Evolutionary conservation across 1,284 basidiomycete species (phyloP).

Genomic region (Jaminaea rosea): DNA sequence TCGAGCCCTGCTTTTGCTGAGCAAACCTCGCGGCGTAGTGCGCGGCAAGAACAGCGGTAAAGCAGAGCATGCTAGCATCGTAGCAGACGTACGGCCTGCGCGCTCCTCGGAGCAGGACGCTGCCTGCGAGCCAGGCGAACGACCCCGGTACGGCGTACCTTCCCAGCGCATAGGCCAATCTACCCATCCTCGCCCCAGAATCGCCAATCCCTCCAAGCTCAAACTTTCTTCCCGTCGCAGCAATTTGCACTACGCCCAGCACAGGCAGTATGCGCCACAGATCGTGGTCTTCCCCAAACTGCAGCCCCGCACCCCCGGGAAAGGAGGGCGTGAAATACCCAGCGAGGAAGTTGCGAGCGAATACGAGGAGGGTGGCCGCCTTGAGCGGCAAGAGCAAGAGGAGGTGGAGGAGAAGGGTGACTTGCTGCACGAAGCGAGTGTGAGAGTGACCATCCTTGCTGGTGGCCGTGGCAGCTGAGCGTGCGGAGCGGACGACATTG

Average conservation of each 20-base stretch:
- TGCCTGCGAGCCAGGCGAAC: slow-evolving; percentile 4
- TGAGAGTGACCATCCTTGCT: slow-evolving; percentile 10
- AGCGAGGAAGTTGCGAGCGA: slow-evolving; percentile 63
- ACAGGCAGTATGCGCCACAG: slow-evolving; percentile 61
- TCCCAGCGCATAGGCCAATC: slow-evolving; percentile 5
- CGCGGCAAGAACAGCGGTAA: slow-evolving; percentile 17
- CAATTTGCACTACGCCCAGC: slow-evolving; percentile 52
- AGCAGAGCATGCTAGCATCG: slow-evolving; percentile 18
- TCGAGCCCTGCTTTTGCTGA: not conserved
- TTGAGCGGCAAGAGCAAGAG: slow-evolving; percentile 72
- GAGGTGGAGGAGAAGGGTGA: slow-evolving; percentile 64
- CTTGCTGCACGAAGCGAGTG: slow-evolving; percentile 51
- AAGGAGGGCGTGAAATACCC: slow-evolving; percentile 38
- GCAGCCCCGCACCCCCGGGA: slow-evolving; percentile 20
- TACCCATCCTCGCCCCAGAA: no score
- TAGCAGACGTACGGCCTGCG: slow-evolving; percentile 22
- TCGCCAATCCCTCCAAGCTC: no score
- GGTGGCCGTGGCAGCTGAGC: slow-evolving; percentile 8
- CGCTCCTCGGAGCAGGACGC: slow-evolving; percentile 22
- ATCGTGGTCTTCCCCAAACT: slow-evolving; percentile 56
- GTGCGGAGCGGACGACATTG: slow-evolving; percentile 31
- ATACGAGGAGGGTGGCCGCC: slow-evolving; percentile 72
- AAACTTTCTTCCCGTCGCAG: slow-evolving; percentile 13
- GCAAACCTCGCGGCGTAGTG: slow-evolving; percentile 3
- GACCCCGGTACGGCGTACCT: not conserved